phyloP scores from a whole-genome alignment of 2,329 filamentous ascomycete species.

The Alternaria triticina region DNA sequence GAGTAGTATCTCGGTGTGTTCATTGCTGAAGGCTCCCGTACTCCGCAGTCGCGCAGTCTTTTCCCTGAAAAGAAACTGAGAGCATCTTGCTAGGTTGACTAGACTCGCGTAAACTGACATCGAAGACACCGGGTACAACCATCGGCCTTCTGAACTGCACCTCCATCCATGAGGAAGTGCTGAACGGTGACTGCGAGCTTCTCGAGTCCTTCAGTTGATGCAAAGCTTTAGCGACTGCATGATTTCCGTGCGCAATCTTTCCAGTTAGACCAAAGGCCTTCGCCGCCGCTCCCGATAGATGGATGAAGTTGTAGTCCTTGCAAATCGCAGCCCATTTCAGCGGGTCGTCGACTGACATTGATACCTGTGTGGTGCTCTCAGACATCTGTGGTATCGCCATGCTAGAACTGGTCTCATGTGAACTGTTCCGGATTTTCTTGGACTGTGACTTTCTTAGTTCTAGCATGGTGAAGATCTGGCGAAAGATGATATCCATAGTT shows the following conservation, averaged over 20 bases:
- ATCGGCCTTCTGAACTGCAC: slow-evolving; percentile 8
- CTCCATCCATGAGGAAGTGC: slow-evolving; percentile 1
- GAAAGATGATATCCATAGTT: background rate
- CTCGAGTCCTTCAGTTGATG: background rate
- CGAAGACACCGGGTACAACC: background rate
- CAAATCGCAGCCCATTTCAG: slow-evolving; percentile 6
- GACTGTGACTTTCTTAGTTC: background rate
- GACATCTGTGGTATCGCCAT: background rate
- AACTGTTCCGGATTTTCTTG: no score
- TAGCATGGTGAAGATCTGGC: slow-evolving; percentile 12
- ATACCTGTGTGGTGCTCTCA: background rate
- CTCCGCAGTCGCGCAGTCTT: background rate
- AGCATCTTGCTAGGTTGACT: background rate
- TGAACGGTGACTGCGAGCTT: background rate
- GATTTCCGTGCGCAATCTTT: slow-evolving; percentile 11
- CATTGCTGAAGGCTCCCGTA: background rate
- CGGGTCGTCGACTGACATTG: slow-evolving; percentile 1
- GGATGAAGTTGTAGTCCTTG: slow-evolving; percentile 15
- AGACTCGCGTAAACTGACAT: background rate
- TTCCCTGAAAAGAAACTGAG: background rate
- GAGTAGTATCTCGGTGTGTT: background rate
- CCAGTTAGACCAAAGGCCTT: slow-evolving; percentile 6
- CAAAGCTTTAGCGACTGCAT: slow-evolving; percentile 4
- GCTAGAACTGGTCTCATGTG: background rate
- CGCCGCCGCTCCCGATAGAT: slow-evolving; percentile 3